Evolutionary conservation across 192 early-diverging fungal genomes (phyloP).

Genomic region (Glomus cerebriforme): DNA sequence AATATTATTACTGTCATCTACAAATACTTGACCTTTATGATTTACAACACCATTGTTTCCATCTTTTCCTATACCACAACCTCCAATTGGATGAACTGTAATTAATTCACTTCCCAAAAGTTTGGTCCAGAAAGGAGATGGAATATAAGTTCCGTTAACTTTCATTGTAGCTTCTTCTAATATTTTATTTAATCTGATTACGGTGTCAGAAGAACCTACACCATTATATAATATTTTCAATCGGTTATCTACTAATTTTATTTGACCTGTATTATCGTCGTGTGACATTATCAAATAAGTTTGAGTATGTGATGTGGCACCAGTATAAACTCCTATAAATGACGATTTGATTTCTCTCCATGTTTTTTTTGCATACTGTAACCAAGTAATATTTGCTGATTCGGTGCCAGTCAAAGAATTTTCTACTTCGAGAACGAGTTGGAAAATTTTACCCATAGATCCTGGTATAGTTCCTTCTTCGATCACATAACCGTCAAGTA

Average conservation of each 20-base stretch:
- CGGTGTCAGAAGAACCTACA: conserved; percentile 36
- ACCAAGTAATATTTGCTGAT: conserved; percentile 25
- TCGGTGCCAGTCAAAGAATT: conserved; percentile 29
- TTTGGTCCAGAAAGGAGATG: conserved; percentile 39
- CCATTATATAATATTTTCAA: conserved; percentile 41
- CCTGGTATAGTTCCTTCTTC: conserved; percentile 46
- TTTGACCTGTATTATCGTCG: conserved; percentile 44
- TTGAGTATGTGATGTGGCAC: conserved; percentile 49
- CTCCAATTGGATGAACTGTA: conserved; percentile 53
- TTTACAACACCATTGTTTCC: conserved; percentile 47
- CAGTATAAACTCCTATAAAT: conserved; percentile 32
- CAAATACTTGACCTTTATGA: conserved; percentile 49
- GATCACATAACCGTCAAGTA: conserved; percentile 49
- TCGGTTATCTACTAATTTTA: conserved; percentile 39
- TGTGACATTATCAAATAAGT: conserved; percentile 55
- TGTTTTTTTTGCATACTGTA: conserved; percentile 32
- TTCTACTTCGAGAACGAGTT: conserved; percentile 25
- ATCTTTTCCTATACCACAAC: conserved; percentile 42
- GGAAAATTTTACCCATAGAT: conserved; percentile 30
- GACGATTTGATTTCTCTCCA: conserved; percentile 38
- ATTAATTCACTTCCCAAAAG: conserved; percentile 35
- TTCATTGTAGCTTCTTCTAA: conserved; percentile 35
- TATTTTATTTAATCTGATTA: conserved; percentile 36
- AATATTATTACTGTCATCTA: conserved; percentile 39
- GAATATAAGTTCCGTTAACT: conserved; percentile 42